Evolutionary conservation across 768 basidiomycete genomes (phyloP).

Genomic region (Hemileccinum rubropunctum): DNA sequence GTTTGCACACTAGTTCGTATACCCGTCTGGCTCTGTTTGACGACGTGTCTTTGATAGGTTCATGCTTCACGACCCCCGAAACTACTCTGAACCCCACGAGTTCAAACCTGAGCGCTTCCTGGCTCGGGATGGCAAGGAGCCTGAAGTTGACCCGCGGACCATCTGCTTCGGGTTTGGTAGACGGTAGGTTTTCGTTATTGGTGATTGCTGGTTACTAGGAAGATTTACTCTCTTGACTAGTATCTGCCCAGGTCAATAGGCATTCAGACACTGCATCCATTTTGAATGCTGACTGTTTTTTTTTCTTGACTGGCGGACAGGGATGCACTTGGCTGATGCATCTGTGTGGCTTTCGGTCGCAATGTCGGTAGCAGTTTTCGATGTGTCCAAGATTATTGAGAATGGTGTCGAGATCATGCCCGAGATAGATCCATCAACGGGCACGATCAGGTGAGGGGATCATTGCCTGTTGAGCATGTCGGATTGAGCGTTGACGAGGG

Average conservation of each 20-base stretch:
- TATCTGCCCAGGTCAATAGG: slow-evolving; percentile 28
- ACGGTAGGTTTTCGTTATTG: slow-evolving; percentile 36
- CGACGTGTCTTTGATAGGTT: slow-evolving; percentile 14
- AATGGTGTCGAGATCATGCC: slow-evolving; percentile 51
- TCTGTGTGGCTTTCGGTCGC: slow-evolving; percentile 45
- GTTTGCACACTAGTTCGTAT: slow-evolving; percentile 6
- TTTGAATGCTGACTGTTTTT: slow-evolving; percentile 20
- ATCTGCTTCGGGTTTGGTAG: slow-evolving; percentile 72
- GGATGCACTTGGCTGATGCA: slow-evolving; percentile 52
- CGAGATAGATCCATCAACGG: slow-evolving; percentile 54
- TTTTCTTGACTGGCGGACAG: slow-evolving; percentile 14
- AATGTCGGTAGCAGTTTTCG: slow-evolving; percentile 46
- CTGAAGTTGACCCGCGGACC: slow-evolving; percentile 56
- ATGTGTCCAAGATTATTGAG: slow-evolving; percentile 44
- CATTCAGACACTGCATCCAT: slow-evolving; percentile 7
- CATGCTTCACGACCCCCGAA: slow-evolving; percentile 33
- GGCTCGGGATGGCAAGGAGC: slow-evolving; percentile 29
- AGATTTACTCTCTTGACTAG: slow-evolving; percentile 9
- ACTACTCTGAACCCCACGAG: slow-evolving; percentile 49
- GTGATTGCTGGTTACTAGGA: background rate
- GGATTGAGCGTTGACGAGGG: slow-evolving; percentile 1
- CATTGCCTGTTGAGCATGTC: background rate
- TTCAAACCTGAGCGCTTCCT: slow-evolving; percentile 66
- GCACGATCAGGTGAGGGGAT: slow-evolving; percentile 56
- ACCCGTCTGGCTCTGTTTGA: slow-evolving; percentile 2